phyloP scores from a whole-genome alignment of 129 eudicot species.

The Glebionis coronaria region DNA sequence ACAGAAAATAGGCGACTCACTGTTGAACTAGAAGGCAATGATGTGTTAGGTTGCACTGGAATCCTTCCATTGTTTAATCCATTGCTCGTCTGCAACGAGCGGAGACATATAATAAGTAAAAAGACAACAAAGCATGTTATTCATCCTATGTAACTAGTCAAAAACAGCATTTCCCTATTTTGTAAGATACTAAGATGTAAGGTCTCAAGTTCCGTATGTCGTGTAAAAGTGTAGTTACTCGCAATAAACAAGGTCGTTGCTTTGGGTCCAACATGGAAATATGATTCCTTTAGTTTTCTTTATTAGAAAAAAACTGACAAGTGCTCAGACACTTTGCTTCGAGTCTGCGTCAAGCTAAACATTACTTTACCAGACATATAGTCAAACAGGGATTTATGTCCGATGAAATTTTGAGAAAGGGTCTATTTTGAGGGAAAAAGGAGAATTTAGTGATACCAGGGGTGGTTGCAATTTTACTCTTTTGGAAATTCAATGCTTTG shows the following conservation, averaged over 20 bases:
- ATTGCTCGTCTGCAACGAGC: conserved; percentile 40
- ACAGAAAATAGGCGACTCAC: conserved; percentile 31
- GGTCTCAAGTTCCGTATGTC: conserved; percentile 1
- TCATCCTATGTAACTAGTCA: neutral
- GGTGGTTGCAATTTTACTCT: too few species aligned
- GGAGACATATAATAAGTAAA: conserved; percentile 6
- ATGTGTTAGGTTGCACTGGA: conserved; percentile 36
- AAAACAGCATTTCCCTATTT: neutral
- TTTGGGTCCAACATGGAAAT: neutral
- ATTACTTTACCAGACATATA: too few species aligned
- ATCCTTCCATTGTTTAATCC: conserved; percentile 49
- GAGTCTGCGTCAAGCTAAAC: too few species aligned
- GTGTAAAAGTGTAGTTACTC: too few species aligned
- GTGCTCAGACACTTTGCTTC: neutral
- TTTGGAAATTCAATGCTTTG: too few species aligned
- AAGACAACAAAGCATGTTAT: neutral
- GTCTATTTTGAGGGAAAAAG: too few species aligned
- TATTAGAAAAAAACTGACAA: neutral
- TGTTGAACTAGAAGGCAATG: conserved; percentile 41
- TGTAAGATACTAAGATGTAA: neutral
- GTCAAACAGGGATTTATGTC: neutral
- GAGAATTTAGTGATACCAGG: too few species aligned
- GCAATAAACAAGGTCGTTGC: neutral
- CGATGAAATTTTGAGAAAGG: too few species aligned
- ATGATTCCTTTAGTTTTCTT: neutral